Conservation (phyloP, 305 asterid species). For the Fraxinus velutina region DNA sequence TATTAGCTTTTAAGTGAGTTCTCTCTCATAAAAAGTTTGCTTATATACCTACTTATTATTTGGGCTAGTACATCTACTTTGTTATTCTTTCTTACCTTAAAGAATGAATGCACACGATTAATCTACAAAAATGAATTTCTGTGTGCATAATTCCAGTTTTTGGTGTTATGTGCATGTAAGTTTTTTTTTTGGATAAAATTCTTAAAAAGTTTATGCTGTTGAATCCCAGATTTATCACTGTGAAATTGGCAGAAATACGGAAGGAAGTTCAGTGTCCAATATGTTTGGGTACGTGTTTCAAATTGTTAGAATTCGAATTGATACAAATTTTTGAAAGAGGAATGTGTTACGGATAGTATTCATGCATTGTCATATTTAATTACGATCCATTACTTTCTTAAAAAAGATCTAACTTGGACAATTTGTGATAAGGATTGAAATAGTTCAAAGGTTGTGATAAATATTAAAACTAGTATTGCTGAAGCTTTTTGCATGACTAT, state of each 20-base stretch:
- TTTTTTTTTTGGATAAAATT: neutral
- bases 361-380: constrained; percentile 8
- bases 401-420: neutral
- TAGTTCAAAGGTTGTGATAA: neutral
- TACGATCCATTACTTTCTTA: constrained; percentile 6
- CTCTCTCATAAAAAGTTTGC: neutral
- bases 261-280: constrained; percentile 90
- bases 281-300: constrained; percentile 44
- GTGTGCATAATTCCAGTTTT: constrained; percentile 1
- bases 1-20: neutral
- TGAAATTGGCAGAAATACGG: constrained; percentile 67
- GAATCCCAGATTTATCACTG: constrained; percentile 40
- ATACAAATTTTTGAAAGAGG: constrained; percentile 12
- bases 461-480: neutral
- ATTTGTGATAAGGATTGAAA: neutral
- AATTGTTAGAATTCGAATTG: neutral
- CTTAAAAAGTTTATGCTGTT: constrained; percentile 23
- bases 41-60: neutral
- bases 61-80: neutral
- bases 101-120: neutral
- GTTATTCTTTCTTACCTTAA: neutral
- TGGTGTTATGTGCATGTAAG: constrained; percentile 16
- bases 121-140: constrained; percentile 8
- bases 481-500: neutral
- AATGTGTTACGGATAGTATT: neutral